Base-by-base conservation (phyloP, 2,329 filamentous ascomycete genomes). In the Phoma sp. region DNA sequence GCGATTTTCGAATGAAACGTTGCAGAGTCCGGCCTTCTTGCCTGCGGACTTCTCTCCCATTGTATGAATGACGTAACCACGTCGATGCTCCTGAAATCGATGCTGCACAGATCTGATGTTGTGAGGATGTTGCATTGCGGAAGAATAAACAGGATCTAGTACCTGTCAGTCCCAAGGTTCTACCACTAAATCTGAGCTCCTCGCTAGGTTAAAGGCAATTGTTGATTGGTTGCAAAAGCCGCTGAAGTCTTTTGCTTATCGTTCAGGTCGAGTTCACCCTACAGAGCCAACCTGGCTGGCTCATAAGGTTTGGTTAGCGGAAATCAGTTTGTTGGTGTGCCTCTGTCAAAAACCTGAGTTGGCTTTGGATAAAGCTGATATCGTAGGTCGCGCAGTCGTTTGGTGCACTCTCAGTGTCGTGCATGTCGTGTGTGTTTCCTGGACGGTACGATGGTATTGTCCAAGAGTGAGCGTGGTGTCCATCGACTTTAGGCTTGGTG, bases 41-140 rank as follows among this genome's bases (percentile, higher is more conserved):
- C 46, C 52, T 46, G 36, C 41, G 47, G 41, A 33, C 41, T 51
- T 55, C 43, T 39, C 38, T 29, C 37, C 51, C 24, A 37, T 35
- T 38, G 17, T 13, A 41, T 10, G n/a, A 1, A 24, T 55, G 52
- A 55, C 52, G 52, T 55, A 46, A 55, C 17, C n/a, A 48, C 38
- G 32, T 15, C 33, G 43, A 48, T 7, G 19, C n/a, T 37, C 8
- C 7, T 37, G 47, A 43, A 37, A 44, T 7, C 32, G 43, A 37
- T 39, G 38, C 32, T 32, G 32, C 32, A 48, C 15, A 7, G 21
- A 9, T 5, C 38, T 36, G 19, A 31, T 33, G 37, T 47, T 24
- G 9, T 27, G 43, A 40, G 35, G 17, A 17, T 17, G 17, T 17
- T 17, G 17, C 17, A 17, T 17, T 17, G 17, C 17, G 17, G 17